Evolutionary conservation across 257 asterid species (phyloP).

Genomic region (Penstemon newberryi): DNA sequence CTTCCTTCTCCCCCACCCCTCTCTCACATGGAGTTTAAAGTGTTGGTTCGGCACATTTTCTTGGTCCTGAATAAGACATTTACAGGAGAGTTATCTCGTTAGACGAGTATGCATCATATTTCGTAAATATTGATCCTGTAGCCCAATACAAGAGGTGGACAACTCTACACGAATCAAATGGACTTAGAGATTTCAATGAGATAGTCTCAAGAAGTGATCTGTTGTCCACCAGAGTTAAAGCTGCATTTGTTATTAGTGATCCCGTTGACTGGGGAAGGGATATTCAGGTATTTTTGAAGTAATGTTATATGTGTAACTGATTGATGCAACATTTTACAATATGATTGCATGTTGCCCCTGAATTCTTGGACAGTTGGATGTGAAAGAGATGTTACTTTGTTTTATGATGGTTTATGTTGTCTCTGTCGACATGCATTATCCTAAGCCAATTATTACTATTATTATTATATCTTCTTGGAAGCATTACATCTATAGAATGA

Average conservation of each 20-base stretch:
- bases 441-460: not conserved
- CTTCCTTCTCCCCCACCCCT: not conserved
- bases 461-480: not conserved
- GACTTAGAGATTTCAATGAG: slow-evolving; percentile 24
- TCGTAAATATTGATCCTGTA: slow-evolving; percentile 59
- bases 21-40: not conserved
- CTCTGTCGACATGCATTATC: not conserved
- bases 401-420: no score
- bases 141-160: slow-evolving; percentile 64
- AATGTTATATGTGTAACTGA: no score
- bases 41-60: slow-evolving; percentile 2
- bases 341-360: no score
- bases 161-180: slow-evolving; percentile 29
- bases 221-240: slow-evolving; percentile 42
- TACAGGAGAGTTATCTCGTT: slow-evolving; percentile 59
- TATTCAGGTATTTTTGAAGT: slow-evolving; percentile 43
- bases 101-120: slow-evolving; percentile 53
- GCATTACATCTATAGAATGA: not conserved
- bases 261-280: slow-evolving; percentile 78
- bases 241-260: slow-evolving; percentile 60
- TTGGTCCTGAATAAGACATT: slow-evolving; percentile 20
- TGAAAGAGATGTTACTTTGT: not conserved
- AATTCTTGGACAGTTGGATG: no score
- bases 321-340: no score
- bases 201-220: slow-evolving; percentile 26